These are phyloP conservation scores for Magnusiomyces clavatus DNA, from an alignment of 1,139 yeast species.

Conservation along the genomic window DNA sequence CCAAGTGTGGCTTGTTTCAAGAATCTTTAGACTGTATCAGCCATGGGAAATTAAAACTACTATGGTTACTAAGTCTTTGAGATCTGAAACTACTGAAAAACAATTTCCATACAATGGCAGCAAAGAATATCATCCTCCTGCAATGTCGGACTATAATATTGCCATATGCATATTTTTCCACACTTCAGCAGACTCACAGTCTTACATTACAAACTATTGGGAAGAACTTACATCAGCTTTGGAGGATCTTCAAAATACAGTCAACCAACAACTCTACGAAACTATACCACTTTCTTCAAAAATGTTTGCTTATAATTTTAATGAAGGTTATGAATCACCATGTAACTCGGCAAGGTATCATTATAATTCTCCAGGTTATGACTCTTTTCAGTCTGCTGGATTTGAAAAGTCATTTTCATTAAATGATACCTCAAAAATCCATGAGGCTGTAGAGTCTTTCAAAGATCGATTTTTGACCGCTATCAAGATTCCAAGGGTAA, in stretches of 20 bases:
- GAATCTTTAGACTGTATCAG: constrained; percentile 5
- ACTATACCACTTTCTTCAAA: constrained; percentile 13
- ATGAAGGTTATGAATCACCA: not conserved
- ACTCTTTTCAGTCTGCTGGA: no score
- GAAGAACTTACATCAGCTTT: constrained; percentile 23
- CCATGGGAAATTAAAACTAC: not conserved
- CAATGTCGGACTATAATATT: constrained; percentile 8
- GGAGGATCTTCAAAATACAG: constrained; percentile 20
- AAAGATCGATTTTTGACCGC: constrained; percentile 19
- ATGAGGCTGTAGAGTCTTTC: constrained; percentile 19
- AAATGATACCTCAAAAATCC: constrained; percentile 16
- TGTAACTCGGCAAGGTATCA: no score
- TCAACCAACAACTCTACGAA: constrained; percentile 14
- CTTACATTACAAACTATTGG: constrained; percentile 24
- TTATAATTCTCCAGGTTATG: no score
- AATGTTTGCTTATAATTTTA: not conserved
- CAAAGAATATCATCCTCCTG: not conserved
- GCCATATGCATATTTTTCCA: constrained; percentile 23
- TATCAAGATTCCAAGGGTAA: constrained; percentile 25
- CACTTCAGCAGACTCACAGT: constrained; percentile 16
- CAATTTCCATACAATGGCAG: not conserved
- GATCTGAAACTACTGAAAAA: not conserved
- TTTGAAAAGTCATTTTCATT: constrained; percentile 1
- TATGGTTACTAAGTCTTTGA: not conserved
- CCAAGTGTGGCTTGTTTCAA: constrained; percentile 10